Evolutionary conservation across 2,329 filamentous ascomycete species (phyloP).

Genomic region (Fusarium nisikadoi): DNA sequence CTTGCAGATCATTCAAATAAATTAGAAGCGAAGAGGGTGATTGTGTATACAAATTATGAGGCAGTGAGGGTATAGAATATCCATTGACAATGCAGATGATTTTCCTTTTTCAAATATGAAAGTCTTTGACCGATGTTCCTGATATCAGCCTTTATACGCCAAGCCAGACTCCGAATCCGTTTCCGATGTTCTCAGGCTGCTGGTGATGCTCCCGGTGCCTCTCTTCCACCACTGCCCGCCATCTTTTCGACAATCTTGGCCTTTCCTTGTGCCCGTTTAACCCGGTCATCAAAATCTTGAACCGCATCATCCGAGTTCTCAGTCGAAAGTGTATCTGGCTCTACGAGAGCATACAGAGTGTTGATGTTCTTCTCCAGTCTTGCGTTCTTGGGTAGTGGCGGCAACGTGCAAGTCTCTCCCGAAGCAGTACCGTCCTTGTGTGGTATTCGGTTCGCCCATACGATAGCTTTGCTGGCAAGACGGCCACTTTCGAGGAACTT

Average conservation of each 20-base stretch:
- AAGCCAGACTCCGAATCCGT: constrained; percentile 4
- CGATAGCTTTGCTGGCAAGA: constrained; percentile 78
- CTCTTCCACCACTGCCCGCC: constrained; percentile 49
- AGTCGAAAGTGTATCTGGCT: constrained; percentile 80
- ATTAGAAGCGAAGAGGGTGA: constrained; percentile 36
- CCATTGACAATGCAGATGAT: constrained; percentile 46
- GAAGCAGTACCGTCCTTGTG: neutral
- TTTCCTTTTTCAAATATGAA: constrained; percentile 31
- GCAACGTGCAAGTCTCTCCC: constrained; percentile 43
- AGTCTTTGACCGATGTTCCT: neutral
- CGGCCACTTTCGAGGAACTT: constrained; percentile 86
- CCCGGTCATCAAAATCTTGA: constrained; percentile 87
- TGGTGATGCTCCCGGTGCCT: constrained; percentile 23
- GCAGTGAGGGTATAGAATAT: constrained; percentile 46
- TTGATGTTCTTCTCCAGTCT: constrained; percentile 81
- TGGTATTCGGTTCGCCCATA: constrained; percentile 83
- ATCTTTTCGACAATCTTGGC: constrained; percentile 85
- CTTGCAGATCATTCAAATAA: constrained; percentile 71
- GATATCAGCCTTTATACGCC: neutral
- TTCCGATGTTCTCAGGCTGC: neutral
- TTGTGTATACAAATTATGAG: constrained; percentile 47
- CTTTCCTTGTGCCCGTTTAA: constrained; percentile 86
- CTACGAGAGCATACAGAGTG: constrained; percentile 79
- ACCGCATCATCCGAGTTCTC: constrained; percentile 90
- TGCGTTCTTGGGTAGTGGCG: constrained; percentile 64